phyloP scores from a whole-genome alignment of 2,329 filamentous ascomycete genomes.

The Rutstroemia sp. region DNA sequence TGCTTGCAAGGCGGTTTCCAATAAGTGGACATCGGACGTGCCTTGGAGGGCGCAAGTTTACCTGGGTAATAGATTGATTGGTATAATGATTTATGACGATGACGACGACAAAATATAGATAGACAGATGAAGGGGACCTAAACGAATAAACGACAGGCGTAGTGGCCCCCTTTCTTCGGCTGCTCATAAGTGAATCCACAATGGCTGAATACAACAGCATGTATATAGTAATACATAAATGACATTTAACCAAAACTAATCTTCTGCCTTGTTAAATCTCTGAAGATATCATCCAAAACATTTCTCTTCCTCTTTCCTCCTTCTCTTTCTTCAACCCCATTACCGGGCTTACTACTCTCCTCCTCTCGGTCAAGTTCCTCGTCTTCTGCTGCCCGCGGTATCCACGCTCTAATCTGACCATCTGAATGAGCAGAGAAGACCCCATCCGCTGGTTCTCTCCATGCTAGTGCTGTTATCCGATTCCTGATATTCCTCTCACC shows the following conservation, averaged over 20 bases:
- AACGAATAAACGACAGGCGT: too few relatives aligned
- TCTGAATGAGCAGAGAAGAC: conserved; percentile 81
- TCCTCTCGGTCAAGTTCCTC: conserved; percentile 43
- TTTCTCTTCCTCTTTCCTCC: conserved; percentile 63
- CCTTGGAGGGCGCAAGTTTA: too few relatives aligned
- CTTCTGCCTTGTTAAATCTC: conserved; percentile 64
- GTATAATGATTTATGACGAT: too few relatives aligned
- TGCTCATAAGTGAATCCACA: too few relatives aligned
- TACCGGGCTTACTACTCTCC: conserved; percentile 25
- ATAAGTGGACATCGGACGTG: too few relatives aligned
- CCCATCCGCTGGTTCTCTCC: conserved; percentile 57
- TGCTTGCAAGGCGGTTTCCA: too few relatives aligned
- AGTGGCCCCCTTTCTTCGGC: too few relatives aligned
- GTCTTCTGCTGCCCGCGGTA: conserved; percentile 48
- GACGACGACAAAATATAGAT: too few relatives aligned
- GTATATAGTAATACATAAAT: too few relatives aligned
- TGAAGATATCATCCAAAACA: conserved; percentile 72
- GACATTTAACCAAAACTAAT: conserved; percentile 49
- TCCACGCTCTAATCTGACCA: conserved; percentile 77
- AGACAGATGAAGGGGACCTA: too few relatives aligned
- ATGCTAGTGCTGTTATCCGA: conserved; percentile 68
- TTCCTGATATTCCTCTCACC: conserved; percentile 53
- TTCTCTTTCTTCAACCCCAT: conserved; percentile 39
- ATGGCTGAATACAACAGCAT: too few relatives aligned
- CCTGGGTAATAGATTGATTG: too few relatives aligned